Percentiles rank a stretch among this genome's conserved stretches.
Conservation (phyloP, 2,329 filamentous ascomycete species). For the Claviceps sorghi region DNA sequence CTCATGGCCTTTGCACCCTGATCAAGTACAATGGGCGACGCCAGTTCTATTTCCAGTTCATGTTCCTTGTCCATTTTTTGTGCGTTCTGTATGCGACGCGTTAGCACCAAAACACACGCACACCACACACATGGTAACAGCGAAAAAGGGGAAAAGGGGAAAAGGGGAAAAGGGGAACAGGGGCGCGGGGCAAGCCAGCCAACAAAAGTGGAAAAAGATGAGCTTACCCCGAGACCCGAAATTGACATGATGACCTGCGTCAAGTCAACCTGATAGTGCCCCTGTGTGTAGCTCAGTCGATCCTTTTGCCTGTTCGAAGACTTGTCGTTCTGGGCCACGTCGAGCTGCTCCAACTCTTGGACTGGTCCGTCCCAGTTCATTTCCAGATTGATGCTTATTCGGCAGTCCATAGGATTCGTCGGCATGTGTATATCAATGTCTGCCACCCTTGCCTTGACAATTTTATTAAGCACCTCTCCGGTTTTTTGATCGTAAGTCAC, state of each 20-base stretch:
- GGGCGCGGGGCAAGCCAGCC: neutral
- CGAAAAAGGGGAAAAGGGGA: neutral
- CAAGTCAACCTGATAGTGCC: slow-evolving; percentile 78
- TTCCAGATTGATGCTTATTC: slow-evolving; percentile 89
- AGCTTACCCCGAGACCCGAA: slow-evolving; percentile 22
- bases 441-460: slow-evolving; percentile 78
- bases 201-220: neutral
- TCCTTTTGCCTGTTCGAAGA: slow-evolving; percentile 66
- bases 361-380: slow-evolving; percentile 66
- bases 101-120: neutral
- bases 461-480: slow-evolving; percentile 57
- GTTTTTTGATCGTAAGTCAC: slow-evolving; percentile 66
- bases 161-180: neutral
- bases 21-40: slow-evolving; percentile 46
- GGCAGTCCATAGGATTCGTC: slow-evolving; percentile 65
- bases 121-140: neutral
- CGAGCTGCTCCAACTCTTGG: slow-evolving; percentile 34
- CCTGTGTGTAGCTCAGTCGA: slow-evolving; percentile 77
- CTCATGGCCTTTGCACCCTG: slow-evolving; percentile 45
- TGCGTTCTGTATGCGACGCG: slow-evolving; percentile 17
- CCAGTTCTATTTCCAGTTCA: slow-evolving; percentile 67
- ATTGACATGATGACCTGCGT: slow-evolving; percentile 61
- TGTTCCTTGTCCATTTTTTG: slow-evolving; percentile 48
- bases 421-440: slow-evolving; percentile 84
- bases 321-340: slow-evolving; percentile 22